Percentiles rank a stretch among this genome's conserved stretches.
Conservation (phyloP, 345 rosid species). For the Nasturtium officinale region DNA sequence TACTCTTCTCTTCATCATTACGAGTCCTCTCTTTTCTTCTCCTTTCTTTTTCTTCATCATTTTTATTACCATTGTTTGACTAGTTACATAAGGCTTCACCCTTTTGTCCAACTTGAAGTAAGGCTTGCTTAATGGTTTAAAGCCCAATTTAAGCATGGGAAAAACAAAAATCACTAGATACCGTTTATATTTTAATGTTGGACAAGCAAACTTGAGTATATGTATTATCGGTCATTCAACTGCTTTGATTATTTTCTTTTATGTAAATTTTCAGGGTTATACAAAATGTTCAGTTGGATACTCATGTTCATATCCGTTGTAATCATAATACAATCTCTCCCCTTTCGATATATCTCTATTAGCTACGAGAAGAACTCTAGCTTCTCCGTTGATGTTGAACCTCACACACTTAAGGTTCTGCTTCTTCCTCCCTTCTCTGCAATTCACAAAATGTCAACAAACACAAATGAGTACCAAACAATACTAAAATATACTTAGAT, state of each 20-base stretch:
- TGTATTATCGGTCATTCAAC: not conserved
- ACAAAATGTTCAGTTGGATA: constrained; percentile 97
- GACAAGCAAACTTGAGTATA: not conserved
- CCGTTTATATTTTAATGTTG: not conserved
- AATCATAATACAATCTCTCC: constrained; percentile 90
- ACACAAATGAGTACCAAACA: not conserved
- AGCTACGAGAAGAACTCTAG: constrained; percentile 83
- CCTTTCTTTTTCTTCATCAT: constrained; percentile 4
- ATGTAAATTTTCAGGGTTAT: constrained; percentile 30
- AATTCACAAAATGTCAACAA: constrained; percentile 21
- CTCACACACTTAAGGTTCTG: constrained; percentile 96
- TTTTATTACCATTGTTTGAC: no score
- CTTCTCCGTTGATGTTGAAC: constrained; percentile 73
- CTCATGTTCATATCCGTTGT: constrained; percentile 86
- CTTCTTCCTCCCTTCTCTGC: constrained; percentile 94
- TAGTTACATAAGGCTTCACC: not conserved
- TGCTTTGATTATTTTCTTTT: not conserved
- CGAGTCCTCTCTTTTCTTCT: not conserved
- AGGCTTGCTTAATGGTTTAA: not conserved
- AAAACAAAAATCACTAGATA: not conserved
- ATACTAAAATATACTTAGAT: not conserved
- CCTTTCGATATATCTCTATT: constrained; percentile 79
- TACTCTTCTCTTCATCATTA: not conserved
- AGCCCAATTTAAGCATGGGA: constrained; percentile 3
- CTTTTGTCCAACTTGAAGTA: constrained; percentile 2